Conservation (phyloP, 2,329 filamentous ascomycete genomes). For the Aspergillus spinulosporus region DNA sequence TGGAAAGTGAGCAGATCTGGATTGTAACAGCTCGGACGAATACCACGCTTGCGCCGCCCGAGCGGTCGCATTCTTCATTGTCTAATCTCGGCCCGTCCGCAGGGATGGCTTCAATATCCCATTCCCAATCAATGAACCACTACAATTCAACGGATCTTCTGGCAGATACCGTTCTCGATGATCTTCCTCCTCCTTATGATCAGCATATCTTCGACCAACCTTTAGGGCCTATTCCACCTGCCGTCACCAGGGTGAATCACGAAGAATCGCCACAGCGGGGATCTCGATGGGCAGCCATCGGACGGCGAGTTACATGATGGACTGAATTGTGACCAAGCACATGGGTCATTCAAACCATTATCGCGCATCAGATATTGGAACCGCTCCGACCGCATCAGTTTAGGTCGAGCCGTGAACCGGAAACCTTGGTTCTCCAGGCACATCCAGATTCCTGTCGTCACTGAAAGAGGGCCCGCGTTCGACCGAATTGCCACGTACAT, state of each 20-base stretch:
- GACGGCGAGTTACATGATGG: conserved; percentile 23
- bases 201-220: conserved; percentile 26
- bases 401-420: neutral
- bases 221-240: conserved; percentile 10
- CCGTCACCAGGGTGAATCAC: neutral
- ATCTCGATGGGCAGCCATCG: conserved; percentile 29
- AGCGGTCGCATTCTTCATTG: neutral
- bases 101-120: neutral
- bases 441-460: neutral
- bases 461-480: neutral
- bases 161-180: conserved; percentile 2
- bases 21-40: conserved; percentile 17
- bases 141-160: neutral
- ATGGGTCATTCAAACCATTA: neutral
- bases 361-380: neutral
- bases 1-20: conserved; percentile 34
- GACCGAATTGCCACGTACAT: neutral
- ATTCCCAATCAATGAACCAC: conserved; percentile 1
- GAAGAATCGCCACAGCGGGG: neutral
- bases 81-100: neutral
- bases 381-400: neutral
- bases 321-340: neutral
- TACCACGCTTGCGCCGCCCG: neutral
- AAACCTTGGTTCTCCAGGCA: neutral
- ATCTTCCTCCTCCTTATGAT: conserved; percentile 32